phyloP scores from a whole-genome alignment of 2,329 filamentous ascomycete species.

The Cladorrhinum sp. region DNA sequence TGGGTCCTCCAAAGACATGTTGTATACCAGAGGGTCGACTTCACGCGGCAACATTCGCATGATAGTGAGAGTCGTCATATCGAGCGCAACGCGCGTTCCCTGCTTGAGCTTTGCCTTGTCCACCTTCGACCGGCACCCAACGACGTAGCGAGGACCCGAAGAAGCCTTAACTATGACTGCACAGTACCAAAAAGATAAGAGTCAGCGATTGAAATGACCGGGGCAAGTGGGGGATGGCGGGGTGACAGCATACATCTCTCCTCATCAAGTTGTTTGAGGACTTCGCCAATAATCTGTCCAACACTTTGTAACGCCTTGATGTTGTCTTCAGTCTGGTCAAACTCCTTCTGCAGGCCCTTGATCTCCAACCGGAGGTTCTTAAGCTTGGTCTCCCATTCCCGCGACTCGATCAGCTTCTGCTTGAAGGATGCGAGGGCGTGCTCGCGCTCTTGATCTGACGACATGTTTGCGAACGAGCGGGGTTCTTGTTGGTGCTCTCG shows the following conservation, averaged over 20 bases:
- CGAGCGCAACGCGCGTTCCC: slow-evolving; percentile 92
- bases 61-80: slow-evolving; percentile 99
- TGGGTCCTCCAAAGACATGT: slow-evolving; percentile 98
- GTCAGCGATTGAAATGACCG: slow-evolving; percentile 23
- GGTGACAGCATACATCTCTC: slow-evolving; percentile 76
- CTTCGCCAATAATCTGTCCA: slow-evolving; percentile 98
- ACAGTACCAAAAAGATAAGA: neutral
- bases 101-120: slow-evolving; percentile 98
- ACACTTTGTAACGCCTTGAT: slow-evolving; percentile 99
- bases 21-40: slow-evolving; percentile 98
- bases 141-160: slow-evolving; percentile 93
- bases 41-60: slow-evolving; percentile 99
- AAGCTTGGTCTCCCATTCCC: slow-evolving; percentile 98
- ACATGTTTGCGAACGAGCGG: slow-evolving; percentile 42
- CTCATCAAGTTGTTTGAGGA: slow-evolving; percentile 97
- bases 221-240: slow-evolving; percentile 37
- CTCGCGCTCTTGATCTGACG: slow-evolving; percentile 58
- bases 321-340: slow-evolving; percentile 96
- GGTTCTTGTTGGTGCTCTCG: neutral
- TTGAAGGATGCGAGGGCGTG: slow-evolving; percentile 77
- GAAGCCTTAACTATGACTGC: slow-evolving; percentile 98
- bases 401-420: slow-evolving; percentile 81
- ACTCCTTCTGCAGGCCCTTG: slow-evolving; percentile 91
- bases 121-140: slow-evolving; percentile 96
- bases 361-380: slow-evolving; percentile 93